These are phyloP conservation scores for Phlebiopsis flavidoalba DNA, from an alignment of 768 basidiomycete species.

Conservation along the genomic window DNA sequence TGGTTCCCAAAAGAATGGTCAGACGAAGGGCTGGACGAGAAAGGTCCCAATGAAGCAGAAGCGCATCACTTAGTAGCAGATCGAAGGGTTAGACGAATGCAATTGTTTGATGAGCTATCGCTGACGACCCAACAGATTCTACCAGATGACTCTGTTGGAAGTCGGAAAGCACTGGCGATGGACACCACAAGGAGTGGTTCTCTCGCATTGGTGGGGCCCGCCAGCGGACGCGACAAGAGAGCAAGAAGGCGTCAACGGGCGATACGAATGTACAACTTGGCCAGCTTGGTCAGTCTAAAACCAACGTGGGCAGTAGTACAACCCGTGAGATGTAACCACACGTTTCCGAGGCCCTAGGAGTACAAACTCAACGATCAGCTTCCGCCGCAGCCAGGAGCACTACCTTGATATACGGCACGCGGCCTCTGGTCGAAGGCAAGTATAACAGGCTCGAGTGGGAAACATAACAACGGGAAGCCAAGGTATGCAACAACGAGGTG, in stretches of 20 bases:
- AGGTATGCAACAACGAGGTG: conserved; percentile 55
- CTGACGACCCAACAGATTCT: conserved; percentile 42
- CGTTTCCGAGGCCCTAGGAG: neutral
- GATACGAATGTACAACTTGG: conserved; percentile 80
- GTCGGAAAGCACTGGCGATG: conserved; percentile 49
- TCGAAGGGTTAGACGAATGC: conserved; percentile 56
- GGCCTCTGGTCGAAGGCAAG: conserved; percentile 42
- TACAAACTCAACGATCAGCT: neutral
- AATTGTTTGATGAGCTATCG: neutral
- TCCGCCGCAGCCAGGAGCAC: conserved; percentile 39
- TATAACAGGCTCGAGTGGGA: conserved; percentile 30
- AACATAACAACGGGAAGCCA: conserved; percentile 47
- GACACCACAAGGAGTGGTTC: conserved; percentile 68
- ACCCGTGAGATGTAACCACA: conserved; percentile 43
- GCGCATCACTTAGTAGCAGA: conserved; percentile 68
- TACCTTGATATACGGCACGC: conserved; percentile 62
- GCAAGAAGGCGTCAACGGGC: conserved; percentile 47
- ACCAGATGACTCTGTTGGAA: conserved; percentile 77
- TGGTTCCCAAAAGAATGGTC: conserved; percentile 72
- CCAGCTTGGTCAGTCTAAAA: conserved; percentile 69
- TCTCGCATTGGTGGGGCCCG: conserved; percentile 67
- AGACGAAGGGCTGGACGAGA: conserved; percentile 32
- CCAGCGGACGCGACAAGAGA: conserved; percentile 51
- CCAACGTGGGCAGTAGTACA: conserved; percentile 68
- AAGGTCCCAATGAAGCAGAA: conserved; percentile 70